Conservation (phyloP, 2,329 filamentous ascomycete genomes). For the Trichoderma brevicompactum region DNA sequence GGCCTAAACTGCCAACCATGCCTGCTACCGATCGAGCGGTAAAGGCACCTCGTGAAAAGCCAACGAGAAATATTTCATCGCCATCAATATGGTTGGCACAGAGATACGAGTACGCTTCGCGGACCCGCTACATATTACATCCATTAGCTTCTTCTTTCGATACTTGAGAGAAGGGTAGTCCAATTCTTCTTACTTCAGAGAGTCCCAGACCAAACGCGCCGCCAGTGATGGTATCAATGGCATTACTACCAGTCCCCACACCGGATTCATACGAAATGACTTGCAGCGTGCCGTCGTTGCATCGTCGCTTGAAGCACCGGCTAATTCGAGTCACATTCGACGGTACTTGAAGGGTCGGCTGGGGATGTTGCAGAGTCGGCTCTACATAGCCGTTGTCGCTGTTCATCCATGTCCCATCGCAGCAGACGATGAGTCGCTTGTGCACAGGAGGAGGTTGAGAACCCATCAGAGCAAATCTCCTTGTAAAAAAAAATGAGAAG, state of each 20-base stretch:
- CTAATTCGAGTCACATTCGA: conserved; percentile 66
- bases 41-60: conserved; percentile 63
- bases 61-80: conserved; percentile 61
- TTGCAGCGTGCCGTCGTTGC: conserved; percentile 58
- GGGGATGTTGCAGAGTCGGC: conserved; percentile 42
- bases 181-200: conserved; percentile 48
- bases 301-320: conserved; percentile 57
- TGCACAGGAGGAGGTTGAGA: conserved; percentile 25
- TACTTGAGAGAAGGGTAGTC: background rate
- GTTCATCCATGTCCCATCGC: conserved; percentile 61
- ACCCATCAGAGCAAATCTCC: background rate
- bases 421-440: conserved; percentile 57
- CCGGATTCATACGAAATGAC: conserved; percentile 66
- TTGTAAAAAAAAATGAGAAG: background rate
- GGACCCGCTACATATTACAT: conserved; percentile 50
- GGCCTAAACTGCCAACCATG: conserved; percentile 55
- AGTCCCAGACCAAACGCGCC: conserved; percentile 61
- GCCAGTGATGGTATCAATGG: conserved; percentile 56
- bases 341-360: conserved; percentile 53
- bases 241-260: conserved; percentile 58
- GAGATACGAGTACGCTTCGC: conserved; percentile 65
- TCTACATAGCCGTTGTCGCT: conserved; percentile 55
- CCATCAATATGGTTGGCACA: conserved; percentile 64
- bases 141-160: background rate
- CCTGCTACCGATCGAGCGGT: conserved; percentile 61